A percentile compares a stretch with the other conserved stretches of the same genome.
phyloP scores from a whole-genome alignment of 2,329 filamentous ascomycete genomes.

The Aspergillus novoparasiticus region DNA sequence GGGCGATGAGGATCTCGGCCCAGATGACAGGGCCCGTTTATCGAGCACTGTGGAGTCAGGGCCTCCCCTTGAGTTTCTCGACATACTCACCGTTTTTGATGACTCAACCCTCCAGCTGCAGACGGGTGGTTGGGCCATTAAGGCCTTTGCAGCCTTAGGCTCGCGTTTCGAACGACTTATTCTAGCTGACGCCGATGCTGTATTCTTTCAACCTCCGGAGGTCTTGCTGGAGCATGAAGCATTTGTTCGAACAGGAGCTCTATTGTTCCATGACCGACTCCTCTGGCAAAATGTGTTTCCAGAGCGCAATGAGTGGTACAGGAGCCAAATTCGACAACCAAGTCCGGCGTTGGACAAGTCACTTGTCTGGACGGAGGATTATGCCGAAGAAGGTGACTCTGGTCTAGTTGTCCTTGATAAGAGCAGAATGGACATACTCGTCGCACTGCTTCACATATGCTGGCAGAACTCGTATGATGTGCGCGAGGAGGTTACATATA shows the following conservation, averaged over 20 bases:
- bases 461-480: conserved; percentile 14
- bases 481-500: conserved; percentile 10
- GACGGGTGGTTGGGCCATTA: conserved; percentile 12
- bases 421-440: neutral
- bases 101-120: conserved; percentile 4
- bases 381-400: conserved; percentile 15
- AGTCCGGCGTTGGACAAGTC: conserved; percentile 1
- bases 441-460: conserved; percentile 10
- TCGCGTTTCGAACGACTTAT: conserved; percentile 11
- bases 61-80: conserved; percentile 9
- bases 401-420: conserved; percentile 11
- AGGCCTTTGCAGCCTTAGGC: conserved; percentile 12
- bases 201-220: conserved; percentile 12
- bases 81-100: conserved; percentile 12
- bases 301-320: conserved; percentile 5
- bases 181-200: conserved; percentile 10
- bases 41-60: neutral
- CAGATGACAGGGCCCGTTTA: neutral
- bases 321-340: conserved; percentile 8
- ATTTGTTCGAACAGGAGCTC: neutral
- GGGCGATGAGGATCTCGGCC: neutral
- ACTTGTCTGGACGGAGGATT: conserved; percentile 10
- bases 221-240: conserved; percentile 7
- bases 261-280: conserved; percentile 10
- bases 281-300: conserved; percentile 7